These are phyloP conservation scores for Sporothrix schenckii DNA, from an alignment of 2,329 filamentous ascomycete species.

Conservation along the genomic window DNA sequence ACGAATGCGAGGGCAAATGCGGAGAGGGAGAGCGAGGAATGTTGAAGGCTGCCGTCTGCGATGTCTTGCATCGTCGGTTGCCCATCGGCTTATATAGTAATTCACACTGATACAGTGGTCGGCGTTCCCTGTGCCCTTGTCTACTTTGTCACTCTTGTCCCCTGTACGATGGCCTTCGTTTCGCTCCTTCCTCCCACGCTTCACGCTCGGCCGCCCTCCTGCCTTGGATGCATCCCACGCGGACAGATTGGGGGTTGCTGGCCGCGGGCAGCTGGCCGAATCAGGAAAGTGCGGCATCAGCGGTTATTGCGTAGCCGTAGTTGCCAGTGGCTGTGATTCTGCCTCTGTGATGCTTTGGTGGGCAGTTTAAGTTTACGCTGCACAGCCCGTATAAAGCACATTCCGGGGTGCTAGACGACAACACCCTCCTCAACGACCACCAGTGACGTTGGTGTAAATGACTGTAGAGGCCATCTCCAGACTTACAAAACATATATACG, in stretches of 20 bases:
- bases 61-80: background rate
- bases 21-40: background rate
- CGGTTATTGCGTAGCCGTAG: conserved; percentile 12
- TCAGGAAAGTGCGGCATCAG: conserved; percentile 25
- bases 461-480: background rate
- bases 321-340: background rate
- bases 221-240: conserved; percentile 21
- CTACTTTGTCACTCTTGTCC: background rate
- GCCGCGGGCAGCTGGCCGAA: conserved; percentile 1
- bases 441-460: background rate
- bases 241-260: conserved; percentile 7
- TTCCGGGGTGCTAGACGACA: background rate
- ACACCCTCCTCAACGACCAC: background rate
- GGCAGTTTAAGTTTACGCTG: background rate
- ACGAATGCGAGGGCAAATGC: conserved; percentile 3
- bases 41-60: background rate
- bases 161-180: background rate
- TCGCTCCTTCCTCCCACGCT: conserved; percentile 27
- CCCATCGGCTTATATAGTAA: conserved; percentile 1
- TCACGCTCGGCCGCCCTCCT: conserved; percentile 5
- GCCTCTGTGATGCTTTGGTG: background rate
- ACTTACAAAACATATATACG: background rate
- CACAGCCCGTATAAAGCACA: background rate
- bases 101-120: too few species aligned
- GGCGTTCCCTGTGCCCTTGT: background rate